Evolutionary conservation across 805 yeast species (phyloP).

Genomic region (Kuraishia cidri): DNA sequence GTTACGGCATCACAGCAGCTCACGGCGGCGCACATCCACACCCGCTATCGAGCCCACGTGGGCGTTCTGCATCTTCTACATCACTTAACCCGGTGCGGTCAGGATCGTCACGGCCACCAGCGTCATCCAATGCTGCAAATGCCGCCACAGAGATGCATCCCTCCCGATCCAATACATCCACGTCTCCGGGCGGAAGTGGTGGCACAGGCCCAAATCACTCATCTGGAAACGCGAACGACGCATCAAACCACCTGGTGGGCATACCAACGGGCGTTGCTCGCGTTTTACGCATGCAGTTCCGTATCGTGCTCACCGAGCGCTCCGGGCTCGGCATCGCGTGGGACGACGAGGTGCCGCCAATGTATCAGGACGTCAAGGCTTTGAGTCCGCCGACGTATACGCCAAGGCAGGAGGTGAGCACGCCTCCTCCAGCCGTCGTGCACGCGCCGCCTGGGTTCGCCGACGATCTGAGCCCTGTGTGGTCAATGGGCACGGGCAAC

Average conservation of each 20-base stretch:
- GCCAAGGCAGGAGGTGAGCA: slow-evolving; percentile 11
- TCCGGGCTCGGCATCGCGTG: slow-evolving; percentile 95
- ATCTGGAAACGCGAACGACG: slow-evolving; percentile 16
- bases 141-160: not conserved
- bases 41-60: not conserved
- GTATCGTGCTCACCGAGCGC: slow-evolving; percentile 73
- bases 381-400: slow-evolving; percentile 82
- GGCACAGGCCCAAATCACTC: slow-evolving; percentile 20
- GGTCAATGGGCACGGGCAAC: not conserved
- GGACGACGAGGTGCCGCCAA: slow-evolving; percentile 99
- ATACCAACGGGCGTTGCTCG: slow-evolving; percentile 94
- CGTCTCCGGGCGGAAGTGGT: slow-evolving; percentile 2
- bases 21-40: not conserved
- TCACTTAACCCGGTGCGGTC: not conserved
- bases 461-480: too few relatives aligned
- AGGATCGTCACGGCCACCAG: not conserved
- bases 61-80: not conserved
- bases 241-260: slow-evolving; percentile 32
- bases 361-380: slow-evolving; percentile 76
- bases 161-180: not conserved
- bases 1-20: not conserved
- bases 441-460: too few relatives aligned
- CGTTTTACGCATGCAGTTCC: slow-evolving; percentile 90
- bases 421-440: not conserved
- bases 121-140: not conserved